A percentile compares a stretch with the other conserved stretches of the same genome.
Evolutionary conservation across 371 early-diverging fungal genomes (phyloP).

Genomic region (Smittium culicis): DNA sequence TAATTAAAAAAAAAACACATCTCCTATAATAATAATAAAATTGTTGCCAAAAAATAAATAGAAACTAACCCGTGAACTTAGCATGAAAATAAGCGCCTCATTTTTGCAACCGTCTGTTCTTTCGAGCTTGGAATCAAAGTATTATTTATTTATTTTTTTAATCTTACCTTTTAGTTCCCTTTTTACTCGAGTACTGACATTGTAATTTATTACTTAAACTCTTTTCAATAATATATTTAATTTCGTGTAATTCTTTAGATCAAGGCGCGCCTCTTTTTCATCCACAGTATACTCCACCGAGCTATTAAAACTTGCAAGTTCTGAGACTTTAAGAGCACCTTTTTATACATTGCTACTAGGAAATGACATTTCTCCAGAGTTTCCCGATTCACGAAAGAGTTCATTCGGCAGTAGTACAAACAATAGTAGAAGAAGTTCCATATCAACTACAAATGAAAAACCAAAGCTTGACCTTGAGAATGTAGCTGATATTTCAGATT

Average conservation of each 20-base stretch:
- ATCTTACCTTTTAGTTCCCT: too few relatives aligned
- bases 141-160: too few relatives aligned
- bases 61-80: too few relatives aligned
- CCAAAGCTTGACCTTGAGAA: constrained; percentile 24
- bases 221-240: too few relatives aligned
- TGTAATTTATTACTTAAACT: too few relatives aligned
- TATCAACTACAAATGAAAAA: constrained; percentile 22
- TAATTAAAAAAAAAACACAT: not conserved
- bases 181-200: too few relatives aligned
- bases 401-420: not conserved
- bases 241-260: too few relatives aligned
- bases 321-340: constrained; percentile 19
- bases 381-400: not conserved
- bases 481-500: too few relatives aligned
- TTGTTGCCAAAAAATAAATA: too few relatives aligned
- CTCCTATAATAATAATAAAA: too few relatives aligned
- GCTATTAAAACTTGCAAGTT: constrained; percentile 19
- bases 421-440: constrained; percentile 8
- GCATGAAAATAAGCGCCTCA: not conserved
- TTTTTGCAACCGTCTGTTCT: constrained; percentile 12
- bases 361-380: constrained; percentile 14
- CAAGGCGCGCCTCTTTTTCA: too few relatives aligned
- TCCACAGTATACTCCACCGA: constrained; percentile 24
- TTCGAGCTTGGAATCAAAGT: not conserved
- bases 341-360: constrained; percentile 26